A percentile compares a stretch with the other conserved stretches of the same genome.
These are phyloP conservation scores for Syncephalastrum monosporum DNA, from an alignment of 371 early-diverging fungal species.

Conservation along the genomic window DNA sequence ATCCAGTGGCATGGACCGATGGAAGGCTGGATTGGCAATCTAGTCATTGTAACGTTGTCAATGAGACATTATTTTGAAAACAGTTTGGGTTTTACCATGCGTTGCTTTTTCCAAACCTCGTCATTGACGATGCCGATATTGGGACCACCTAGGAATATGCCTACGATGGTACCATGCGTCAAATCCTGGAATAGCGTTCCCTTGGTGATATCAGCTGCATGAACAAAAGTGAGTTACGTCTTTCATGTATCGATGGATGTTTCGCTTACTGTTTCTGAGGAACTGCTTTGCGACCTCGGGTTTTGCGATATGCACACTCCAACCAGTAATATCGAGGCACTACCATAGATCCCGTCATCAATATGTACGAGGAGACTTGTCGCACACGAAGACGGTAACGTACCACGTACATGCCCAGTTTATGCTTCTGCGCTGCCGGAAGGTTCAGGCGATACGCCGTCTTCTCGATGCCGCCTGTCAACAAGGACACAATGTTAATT, in stretches of 20 bases:
- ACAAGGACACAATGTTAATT: too few species aligned
- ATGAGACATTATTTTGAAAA: too few species aligned
- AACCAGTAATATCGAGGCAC: constrained; percentile 15
- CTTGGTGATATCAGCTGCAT: too few species aligned
- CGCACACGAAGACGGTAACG: not conserved
- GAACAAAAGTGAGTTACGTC: too few species aligned
- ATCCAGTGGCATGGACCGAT: constrained; percentile 23
- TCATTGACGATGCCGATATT: constrained; percentile 36
- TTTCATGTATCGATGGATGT: too few species aligned
- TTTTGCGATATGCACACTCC: constrained; percentile 19
- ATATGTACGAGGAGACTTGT: too few species aligned
- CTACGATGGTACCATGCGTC: constrained; percentile 15
- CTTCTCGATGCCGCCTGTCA: not conserved
- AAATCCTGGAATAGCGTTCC: too few species aligned
- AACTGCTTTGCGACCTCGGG: constrained; percentile 19
- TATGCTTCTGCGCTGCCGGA: constrained; percentile 2
- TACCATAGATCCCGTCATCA: not conserved
- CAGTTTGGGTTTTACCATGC: constrained; percentile 16
- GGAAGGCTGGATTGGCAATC: constrained; percentile 25
- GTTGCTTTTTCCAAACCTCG: constrained; percentile 34
- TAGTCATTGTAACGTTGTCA: not conserved
- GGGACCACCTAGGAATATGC: constrained; percentile 25
- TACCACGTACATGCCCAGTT: constrained; percentile 13
- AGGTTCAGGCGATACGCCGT: constrained; percentile 4
- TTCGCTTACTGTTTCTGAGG: constrained; percentile 8